Conservation (phyloP, 257 asterid genomes). For the Euphrasia confusa region DNA sequence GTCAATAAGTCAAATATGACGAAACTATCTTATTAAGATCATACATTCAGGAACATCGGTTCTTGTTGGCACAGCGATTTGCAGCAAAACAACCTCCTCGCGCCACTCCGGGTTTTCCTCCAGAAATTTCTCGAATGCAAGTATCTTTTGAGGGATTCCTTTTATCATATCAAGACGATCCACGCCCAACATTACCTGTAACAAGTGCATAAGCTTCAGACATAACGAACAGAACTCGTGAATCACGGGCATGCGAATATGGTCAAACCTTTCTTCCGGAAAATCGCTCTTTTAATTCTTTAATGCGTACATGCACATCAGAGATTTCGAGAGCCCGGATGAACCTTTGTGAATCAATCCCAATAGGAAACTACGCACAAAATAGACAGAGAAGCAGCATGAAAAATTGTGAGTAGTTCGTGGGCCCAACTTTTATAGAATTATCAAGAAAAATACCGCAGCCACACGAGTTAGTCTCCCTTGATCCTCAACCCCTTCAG, state of each 20-base stretch:
- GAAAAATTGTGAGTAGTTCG: slow-evolving; percentile 16
- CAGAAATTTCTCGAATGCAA: slow-evolving; percentile 90
- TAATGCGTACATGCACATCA: slow-evolving; percentile 56
- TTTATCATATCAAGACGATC: slow-evolving; percentile 97
- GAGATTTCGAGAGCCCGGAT: slow-evolving; percentile 66
- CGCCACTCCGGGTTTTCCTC: slow-evolving; percentile 83
- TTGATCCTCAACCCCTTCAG: slow-evolving; percentile 97
- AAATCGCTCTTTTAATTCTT: slow-evolving; percentile 70
- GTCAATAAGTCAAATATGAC: slow-evolving; percentile 7
- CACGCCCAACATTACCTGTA: slow-evolving; percentile 90
- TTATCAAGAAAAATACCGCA: slow-evolving; percentile 55
- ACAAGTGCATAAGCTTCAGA: slow-evolving; percentile 12
- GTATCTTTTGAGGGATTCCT: slow-evolving; percentile 91
- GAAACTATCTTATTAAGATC: slow-evolving; percentile 28
- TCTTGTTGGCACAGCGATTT: slow-evolving; percentile 97
- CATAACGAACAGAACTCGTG: slow-evolving; percentile 2
- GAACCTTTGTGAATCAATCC: slow-evolving; percentile 89
- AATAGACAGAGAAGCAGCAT: slow-evolving; percentile 26
- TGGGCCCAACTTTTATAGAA: slow-evolving; percentile 14
- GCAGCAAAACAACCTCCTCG: slow-evolving; percentile 90
- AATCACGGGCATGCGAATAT: slow-evolving; percentile 3
- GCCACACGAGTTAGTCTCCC: slow-evolving; percentile 97
- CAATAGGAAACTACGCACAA: slow-evolving; percentile 73
- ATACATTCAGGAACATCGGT: slow-evolving; percentile 96
- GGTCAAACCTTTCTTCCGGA: slow-evolving; percentile 70